phyloP scores from a whole-genome alignment of 2,329 filamentous ascomycete genomes.

The Neofusicoccum sp. region DNA sequence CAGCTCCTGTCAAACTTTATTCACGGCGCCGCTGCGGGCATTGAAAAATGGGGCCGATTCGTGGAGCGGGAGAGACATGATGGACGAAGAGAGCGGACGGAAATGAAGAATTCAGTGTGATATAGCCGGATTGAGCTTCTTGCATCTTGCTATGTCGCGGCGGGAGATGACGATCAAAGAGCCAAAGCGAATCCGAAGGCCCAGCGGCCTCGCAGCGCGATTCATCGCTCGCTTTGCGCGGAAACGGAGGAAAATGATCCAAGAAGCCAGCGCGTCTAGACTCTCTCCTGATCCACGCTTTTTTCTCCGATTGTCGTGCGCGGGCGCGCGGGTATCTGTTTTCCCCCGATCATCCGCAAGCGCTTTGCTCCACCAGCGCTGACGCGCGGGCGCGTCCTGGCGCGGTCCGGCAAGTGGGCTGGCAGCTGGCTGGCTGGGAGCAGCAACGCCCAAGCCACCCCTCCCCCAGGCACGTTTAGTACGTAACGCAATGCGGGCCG shows the following conservation, averaged over 20 bases:
- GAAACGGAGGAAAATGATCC: neutral
- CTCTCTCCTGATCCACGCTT: neutral
- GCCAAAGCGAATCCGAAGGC: neutral
- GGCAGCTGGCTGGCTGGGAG: neutral
- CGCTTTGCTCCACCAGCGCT: constrained; percentile 4
- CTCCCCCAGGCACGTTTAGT: neutral
- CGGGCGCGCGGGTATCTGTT: neutral
- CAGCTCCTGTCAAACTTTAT: neutral
- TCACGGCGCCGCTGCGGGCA: neutral
- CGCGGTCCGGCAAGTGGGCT: neutral
- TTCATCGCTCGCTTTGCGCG: neutral
- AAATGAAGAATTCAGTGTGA: neutral
- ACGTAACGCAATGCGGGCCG: constrained; percentile 13
- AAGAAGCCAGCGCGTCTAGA: neutral
- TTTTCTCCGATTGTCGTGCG: neutral
- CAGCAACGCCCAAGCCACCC: neutral
- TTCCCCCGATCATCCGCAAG: constrained; percentile 3
- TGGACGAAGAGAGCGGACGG: neutral
- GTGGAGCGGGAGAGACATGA: neutral
- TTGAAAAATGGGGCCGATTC: neutral
- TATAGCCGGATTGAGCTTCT: constrained; percentile 4
- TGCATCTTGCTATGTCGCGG: neutral
- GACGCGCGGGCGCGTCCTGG: neutral
- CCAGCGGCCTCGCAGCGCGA: neutral
- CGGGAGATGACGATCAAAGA: neutral